These are phyloP conservation scores for Stemphylium vesicarium DNA, from an alignment of 2,329 filamentous ascomycete genomes.

Conservation along the genomic window DNA sequence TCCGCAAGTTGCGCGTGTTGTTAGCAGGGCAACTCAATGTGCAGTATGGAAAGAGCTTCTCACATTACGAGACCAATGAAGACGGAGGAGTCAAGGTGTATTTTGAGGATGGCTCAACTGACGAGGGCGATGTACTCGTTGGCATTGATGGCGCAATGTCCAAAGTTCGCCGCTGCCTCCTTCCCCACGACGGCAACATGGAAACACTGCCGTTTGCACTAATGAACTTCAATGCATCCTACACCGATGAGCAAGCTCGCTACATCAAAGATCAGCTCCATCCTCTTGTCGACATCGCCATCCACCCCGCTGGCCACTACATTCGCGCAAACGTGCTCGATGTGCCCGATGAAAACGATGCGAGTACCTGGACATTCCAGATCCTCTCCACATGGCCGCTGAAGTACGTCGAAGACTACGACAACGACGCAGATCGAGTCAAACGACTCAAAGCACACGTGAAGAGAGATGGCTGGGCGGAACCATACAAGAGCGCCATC, in stretches of 20 bases:
- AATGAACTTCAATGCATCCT: conserved; percentile 40
- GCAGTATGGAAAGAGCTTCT: conserved; percentile 30
- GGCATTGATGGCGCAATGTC: conserved; percentile 40
- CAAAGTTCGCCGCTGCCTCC: conserved; percentile 33
- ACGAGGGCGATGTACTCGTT: conserved; percentile 28
- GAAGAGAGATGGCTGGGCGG: conserved; percentile 36
- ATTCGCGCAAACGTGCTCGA: conserved; percentile 42
- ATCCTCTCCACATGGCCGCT: conserved; percentile 41
- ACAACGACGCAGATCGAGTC: conserved; percentile 32
- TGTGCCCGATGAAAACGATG: conserved; percentile 39
- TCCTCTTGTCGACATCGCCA: conserved; percentile 41
- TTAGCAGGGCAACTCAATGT: conserved; percentile 47
- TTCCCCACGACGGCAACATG: conserved; percentile 25
- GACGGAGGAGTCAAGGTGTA: conserved; percentile 33
- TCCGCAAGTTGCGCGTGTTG: conserved; percentile 47
- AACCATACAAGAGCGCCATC: conserved; percentile 44
- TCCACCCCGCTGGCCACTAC: conserved; percentile 41
- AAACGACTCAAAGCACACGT: conserved; percentile 37
- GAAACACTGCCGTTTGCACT: conserved; percentile 37
- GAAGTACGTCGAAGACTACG: conserved; percentile 35
- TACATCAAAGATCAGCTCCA: conserved; percentile 36
- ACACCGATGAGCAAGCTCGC: conserved; percentile 30
- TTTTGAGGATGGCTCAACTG: conserved; percentile 35
- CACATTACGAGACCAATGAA: conserved; percentile 18
- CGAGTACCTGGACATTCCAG: conserved; percentile 46